phyloP scores from a whole-genome alignment of 2,329 filamentous ascomycete species.

The Alternaria panax region DNA sequence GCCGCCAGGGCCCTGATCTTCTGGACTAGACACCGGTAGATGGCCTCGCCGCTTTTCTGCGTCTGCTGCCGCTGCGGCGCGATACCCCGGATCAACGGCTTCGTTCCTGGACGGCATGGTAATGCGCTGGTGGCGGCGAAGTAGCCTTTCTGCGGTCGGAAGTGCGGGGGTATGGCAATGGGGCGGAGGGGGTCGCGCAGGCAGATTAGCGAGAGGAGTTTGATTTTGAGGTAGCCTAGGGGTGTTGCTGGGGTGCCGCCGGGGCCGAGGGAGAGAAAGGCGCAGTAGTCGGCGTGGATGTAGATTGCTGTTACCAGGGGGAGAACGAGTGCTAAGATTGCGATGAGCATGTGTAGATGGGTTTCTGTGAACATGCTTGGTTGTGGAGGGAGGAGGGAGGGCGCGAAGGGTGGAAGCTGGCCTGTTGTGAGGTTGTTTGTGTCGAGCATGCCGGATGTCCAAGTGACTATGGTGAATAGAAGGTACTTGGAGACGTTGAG shows the following conservation, averaged over 20 bases:
- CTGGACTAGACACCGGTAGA: constrained; percentile 48
- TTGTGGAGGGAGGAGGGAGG: background rate
- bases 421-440: background rate
- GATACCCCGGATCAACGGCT: constrained; percentile 75
- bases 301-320: constrained; percentile 42
- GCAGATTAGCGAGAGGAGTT: constrained; percentile 73
- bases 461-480: background rate
- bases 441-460: background rate
- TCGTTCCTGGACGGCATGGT: constrained; percentile 67
- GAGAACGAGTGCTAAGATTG: constrained; percentile 25
- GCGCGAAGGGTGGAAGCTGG: background rate
- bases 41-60: constrained; percentile 66
- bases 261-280: constrained; percentile 78
- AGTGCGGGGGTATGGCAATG: constrained; percentile 59
- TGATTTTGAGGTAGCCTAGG: constrained; percentile 75
- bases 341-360: constrained; percentile 3
- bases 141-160: constrained; percentile 65
- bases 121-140: constrained; percentile 58
- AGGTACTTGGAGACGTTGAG: background rate
- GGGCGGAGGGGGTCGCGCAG: constrained; percentile 74
- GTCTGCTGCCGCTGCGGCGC: constrained; percentile 81
- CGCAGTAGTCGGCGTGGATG: constrained; percentile 74
- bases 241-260: constrained; percentile 81
- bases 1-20: constrained; percentile 30
- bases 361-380: constrained; percentile 9